Evolutionary conservation across 2,329 filamentous ascomycete genomes (phyloP).

Genomic region (Hypoxylon sp.): DNA sequence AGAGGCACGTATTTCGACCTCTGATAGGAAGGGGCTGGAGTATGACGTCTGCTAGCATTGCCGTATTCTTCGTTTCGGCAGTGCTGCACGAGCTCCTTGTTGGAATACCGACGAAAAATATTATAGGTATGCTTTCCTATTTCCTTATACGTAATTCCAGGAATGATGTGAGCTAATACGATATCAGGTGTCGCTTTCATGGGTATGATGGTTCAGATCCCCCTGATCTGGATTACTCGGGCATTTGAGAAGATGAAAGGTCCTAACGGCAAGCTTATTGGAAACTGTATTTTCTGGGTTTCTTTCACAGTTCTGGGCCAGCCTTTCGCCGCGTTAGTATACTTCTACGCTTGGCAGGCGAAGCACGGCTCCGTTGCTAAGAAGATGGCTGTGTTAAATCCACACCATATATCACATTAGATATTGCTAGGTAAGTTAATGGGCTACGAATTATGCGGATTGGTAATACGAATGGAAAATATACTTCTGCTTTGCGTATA

Average conservation of each 20-base stretch:
- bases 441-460: not conserved
- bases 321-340: constrained; percentile 90
- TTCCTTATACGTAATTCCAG: not conserved
- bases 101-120: constrained; percentile 93
- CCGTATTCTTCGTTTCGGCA: constrained; percentile 91
- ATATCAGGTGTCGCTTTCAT: constrained; percentile 85
- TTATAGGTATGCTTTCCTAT: constrained; percentile 76
- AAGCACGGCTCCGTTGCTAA: constrained; percentile 90
- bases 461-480: constrained; percentile 4
- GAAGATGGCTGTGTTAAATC: constrained; percentile 38
- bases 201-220: constrained; percentile 94
- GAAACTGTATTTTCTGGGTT: constrained; percentile 96
- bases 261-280: constrained; percentile 81
- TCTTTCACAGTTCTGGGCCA: constrained; percentile 97
- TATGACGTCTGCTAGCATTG: constrained; percentile 76
- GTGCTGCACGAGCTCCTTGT: constrained; percentile 93
- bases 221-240: constrained; percentile 85
- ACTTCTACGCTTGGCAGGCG: constrained; percentile 98
- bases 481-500: not conserved
- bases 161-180: not conserved
- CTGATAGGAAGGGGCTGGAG: constrained; percentile 88
- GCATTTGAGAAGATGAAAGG: constrained; percentile 84
- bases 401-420: constrained; percentile 13
- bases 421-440: not conserved
- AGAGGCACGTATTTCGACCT: constrained; percentile 91